Percentiles rank a stretch among this genome's conserved stretches.
These are phyloP conservation scores for Nakaseomyces nivariensis DNA, from an alignment of 1,139 yeast genomes.

Conservation along the genomic window DNA sequence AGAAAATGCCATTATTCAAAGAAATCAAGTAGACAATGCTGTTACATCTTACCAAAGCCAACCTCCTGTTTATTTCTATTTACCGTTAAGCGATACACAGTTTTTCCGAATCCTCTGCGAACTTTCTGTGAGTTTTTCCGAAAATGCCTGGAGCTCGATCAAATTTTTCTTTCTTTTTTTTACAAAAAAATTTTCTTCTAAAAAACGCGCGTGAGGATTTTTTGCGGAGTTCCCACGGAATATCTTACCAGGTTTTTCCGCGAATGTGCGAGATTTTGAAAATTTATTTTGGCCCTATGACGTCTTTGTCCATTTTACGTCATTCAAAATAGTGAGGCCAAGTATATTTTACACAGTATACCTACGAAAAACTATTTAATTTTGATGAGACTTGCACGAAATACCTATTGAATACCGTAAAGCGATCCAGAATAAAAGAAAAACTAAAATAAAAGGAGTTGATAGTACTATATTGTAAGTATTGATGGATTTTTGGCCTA, in stretches of 20 bases:
- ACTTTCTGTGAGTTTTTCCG: neutral
- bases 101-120: neutral
- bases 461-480: too few relatives aligned
- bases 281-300: conserved; percentile 1
- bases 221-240: conserved; percentile 5
- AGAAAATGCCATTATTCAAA: neutral
- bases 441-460: too few relatives aligned
- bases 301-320: neutral
- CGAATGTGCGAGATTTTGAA: conserved; percentile 1
- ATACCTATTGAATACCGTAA: neutral
- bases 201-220: neutral
- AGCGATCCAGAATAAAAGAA: too few relatives aligned
- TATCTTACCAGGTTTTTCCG: conserved; percentile 2
- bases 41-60: neutral
- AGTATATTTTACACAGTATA: neutral
- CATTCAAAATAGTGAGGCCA: neutral
- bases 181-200: neutral
- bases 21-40: neutral
- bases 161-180: neutral
- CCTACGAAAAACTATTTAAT: neutral
- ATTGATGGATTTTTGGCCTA: too few relatives aligned
- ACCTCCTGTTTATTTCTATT: neutral
- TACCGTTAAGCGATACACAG: neutral
- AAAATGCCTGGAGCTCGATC: neutral
- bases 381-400: neutral